Conservation (phyloP, 2,329 filamentous ascomycete species). For the Cladophialophora immunda region DNA sequence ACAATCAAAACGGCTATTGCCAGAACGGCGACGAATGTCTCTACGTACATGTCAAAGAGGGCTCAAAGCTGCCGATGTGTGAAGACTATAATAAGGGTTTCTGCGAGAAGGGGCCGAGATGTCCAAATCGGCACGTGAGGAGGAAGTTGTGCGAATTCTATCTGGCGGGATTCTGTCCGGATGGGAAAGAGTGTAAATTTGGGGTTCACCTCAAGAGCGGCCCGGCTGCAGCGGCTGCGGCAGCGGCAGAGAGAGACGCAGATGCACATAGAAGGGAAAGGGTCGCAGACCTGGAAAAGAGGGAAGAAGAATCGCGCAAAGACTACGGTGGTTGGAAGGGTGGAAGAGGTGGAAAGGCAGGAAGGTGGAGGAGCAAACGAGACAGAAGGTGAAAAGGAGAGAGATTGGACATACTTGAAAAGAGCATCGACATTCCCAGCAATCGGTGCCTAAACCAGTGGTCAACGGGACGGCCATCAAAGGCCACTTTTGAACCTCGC, state of each 20-base stretch:
- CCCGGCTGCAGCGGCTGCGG: constrained; percentile 9
- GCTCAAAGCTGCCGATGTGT: constrained; percentile 79
- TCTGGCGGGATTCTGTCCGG: constrained; percentile 92
- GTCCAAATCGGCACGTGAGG: constrained; percentile 87
- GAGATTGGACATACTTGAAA: not conserved
- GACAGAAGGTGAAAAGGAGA: constrained; percentile 31
- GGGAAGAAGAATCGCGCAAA: constrained; percentile 39
- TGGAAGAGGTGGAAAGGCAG: constrained; percentile 35
- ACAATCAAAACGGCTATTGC: constrained; percentile 91
- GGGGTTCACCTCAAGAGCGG: constrained; percentile 69
- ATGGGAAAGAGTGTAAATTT: constrained; percentile 76
- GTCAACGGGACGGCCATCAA: not conserved
- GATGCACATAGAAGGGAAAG: constrained; percentile 36
- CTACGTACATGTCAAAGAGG: constrained; percentile 87
- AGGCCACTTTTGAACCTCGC: not conserved
- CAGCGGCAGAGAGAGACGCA: constrained; percentile 25
- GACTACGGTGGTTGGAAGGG: constrained; percentile 37
- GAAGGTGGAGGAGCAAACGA: constrained; percentile 40
- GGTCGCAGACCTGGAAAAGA: constrained; percentile 36
- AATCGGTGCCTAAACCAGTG: too few relatives aligned
- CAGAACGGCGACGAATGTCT: constrained; percentile 96
- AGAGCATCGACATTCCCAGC: not conserved
- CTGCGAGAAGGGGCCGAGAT: constrained; percentile 87
- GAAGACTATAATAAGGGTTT: constrained; percentile 95
- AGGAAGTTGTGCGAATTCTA: constrained; percentile 84